phyloP scores from a whole-genome alignment of 495 filamentous ascomycete genomes.

The Geopyxis carbonaria region DNA sequence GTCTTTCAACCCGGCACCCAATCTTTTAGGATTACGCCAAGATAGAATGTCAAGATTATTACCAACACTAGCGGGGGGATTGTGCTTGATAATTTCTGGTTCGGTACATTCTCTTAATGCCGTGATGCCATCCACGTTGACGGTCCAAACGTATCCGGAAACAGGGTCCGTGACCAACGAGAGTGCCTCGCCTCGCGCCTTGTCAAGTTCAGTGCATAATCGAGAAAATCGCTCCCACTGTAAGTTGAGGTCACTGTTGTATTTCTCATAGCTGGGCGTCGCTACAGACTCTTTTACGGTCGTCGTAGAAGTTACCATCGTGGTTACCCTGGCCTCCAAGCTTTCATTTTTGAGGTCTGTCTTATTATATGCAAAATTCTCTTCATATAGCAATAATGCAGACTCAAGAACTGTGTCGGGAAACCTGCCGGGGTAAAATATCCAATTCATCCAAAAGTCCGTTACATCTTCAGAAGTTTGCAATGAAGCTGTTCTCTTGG shows the following conservation, averaged over 20 bases:
- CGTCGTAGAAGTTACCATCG: constrained; percentile 11
- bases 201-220: constrained; percentile 69
- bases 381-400: constrained; percentile 25
- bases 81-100: constrained; percentile 52
- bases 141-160: constrained; percentile 58
- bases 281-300: constrained; percentile 17
- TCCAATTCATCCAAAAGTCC: constrained; percentile 53
- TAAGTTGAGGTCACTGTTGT: constrained; percentile 48
- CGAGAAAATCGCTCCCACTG: constrained; percentile 88
- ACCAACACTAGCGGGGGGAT: constrained; percentile 22
- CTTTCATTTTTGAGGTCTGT: no score
- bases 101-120: constrained; percentile 62
- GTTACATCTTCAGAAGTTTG: constrained; percentile 38
- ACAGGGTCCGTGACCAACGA: constrained; percentile 56
- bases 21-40: constrained; percentile 10
- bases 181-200: constrained; percentile 59
- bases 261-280: constrained; percentile 40
- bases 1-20: constrained; percentile 11
- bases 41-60: constrained; percentile 16
- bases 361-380: no score
- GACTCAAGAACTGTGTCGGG: constrained; percentile 63
- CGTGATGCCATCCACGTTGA: constrained; percentile 62
- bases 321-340: constrained; percentile 2
- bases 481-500: constrained; percentile 40
- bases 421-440: constrained; percentile 69